Base-by-base conservation (phyloP, 2,329 filamentous ascomycete species). In the Fonsecaea pedrosoi region DNA sequence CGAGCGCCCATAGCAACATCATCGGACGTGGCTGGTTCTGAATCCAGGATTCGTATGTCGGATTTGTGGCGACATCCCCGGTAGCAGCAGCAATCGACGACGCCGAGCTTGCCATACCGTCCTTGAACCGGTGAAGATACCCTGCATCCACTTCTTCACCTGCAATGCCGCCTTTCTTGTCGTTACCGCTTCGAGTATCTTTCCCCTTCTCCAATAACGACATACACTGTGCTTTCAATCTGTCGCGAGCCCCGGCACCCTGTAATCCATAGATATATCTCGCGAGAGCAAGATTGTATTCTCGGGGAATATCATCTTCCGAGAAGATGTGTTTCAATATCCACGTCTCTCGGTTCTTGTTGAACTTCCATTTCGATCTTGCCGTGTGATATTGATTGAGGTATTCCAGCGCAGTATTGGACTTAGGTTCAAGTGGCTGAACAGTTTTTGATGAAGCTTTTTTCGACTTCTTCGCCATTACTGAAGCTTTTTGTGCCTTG, bases 341-440 rank as follows among this genome's bases (percentile, higher is more conserved):
- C 72, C 92, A 87, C 62, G 89, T 92, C 78, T 97, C 94, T 75
- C 92, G 88, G 73, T 92, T 94, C 81, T 97, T 97, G 82, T 96
- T 96, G 83, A 97, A 98, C 78, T 97, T 97, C 94, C 94, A 98
- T 72, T 83, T 83, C 9, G 85, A 82, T 65, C 88, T 88, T 68
- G 88, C 85, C 63, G 85, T 85, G 78, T 91, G 84, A 84, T 93
- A 97, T 75, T 89, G 87, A 55, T 84, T 84, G 54, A 97, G 85
- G 77, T 97, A 97, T 61, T 87, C 84, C 15, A 72, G 57, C 32
- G 68, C 64, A 35, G 66, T 21, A 32, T 66, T 56, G 10, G 68
- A 42, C 54, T 74, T 73, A 59, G 69, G 59, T 65, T 64, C 64
- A 64, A 40, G 62, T 53, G 40, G 65, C 54, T 65, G 69, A 59